These are phyloP conservation scores for Cercospora sp. DNA, from an alignment of 2,329 filamentous ascomycete species.

Conservation along the genomic window DNA sequence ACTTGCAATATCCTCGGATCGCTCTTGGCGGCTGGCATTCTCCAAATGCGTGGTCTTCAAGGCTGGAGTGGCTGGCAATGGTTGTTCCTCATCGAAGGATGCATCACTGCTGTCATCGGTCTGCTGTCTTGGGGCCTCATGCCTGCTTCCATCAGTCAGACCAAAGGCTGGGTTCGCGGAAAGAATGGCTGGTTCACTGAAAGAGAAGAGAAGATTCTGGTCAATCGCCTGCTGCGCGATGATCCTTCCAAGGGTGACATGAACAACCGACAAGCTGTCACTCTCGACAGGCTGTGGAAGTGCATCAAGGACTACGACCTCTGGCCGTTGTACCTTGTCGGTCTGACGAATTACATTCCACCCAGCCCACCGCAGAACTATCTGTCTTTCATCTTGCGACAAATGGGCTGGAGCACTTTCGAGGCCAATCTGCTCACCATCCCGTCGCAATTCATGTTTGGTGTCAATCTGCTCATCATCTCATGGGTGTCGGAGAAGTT, in stretches of 20 bases:
- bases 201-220: slow-evolving; percentile 65
- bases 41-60: slow-evolving; percentile 43
- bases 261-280: slow-evolving; percentile 59
- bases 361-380: slow-evolving; percentile 53
- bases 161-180: slow-evolving; percentile 63
- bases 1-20: slow-evolving; percentile 36
- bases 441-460: slow-evolving; percentile 38
- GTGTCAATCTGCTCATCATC: slow-evolving; percentile 46
- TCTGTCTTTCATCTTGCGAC: slow-evolving; percentile 51
- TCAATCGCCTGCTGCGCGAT: slow-evolving; percentile 62
- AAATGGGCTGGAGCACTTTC: slow-evolving; percentile 52
- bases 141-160: slow-evolving; percentile 60
- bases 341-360: slow-evolving; percentile 50
- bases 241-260: slow-evolving; percentile 57
- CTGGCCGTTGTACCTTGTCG: slow-evolving; percentile 39
- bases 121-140: slow-evolving; percentile 40
- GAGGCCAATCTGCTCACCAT: slow-evolving; percentile 65
- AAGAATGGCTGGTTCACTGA: slow-evolving; percentile 58
- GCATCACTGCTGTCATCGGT: slow-evolving; percentile 34
- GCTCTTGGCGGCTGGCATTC: slow-evolving; percentile 56
- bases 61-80: slow-evolving; percentile 28
- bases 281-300: slow-evolving; percentile 41
- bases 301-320: slow-evolving; percentile 40
- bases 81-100: slow-evolving; percentile 39
- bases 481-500: slow-evolving; percentile 53